A percentile compares a stretch with the other conserved stretches of the same genome.
Conservation (phyloP, 1,284 basidiomycete species). For the Waitea zeae region DNA sequence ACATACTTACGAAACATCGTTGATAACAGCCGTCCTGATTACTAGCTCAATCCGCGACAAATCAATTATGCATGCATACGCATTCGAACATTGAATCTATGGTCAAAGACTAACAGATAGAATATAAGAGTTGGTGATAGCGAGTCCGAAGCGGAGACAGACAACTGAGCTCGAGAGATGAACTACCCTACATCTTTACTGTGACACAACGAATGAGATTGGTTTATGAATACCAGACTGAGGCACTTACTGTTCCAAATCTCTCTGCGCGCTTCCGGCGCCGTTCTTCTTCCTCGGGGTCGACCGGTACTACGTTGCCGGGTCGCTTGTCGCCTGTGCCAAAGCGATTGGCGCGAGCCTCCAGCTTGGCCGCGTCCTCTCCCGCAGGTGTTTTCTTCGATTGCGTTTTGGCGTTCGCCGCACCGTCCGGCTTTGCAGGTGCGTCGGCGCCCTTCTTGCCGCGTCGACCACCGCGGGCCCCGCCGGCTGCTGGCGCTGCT, state of each 20-base stretch:
- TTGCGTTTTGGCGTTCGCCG: conserved; percentile 5
- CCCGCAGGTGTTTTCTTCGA: background rate
- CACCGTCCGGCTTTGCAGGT: conserved; percentile 4
- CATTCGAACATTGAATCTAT: too few relatives aligned
- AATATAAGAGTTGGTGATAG: too few relatives aligned
- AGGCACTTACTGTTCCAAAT: conserved; percentile 25
- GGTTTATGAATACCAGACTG: background rate
- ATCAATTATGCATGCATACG: too few relatives aligned
- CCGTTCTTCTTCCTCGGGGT: conserved; percentile 38
- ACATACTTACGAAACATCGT: too few relatives aligned
- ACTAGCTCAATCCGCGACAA: too few relatives aligned
- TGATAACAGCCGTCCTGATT: too few relatives aligned
- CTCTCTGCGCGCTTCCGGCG: conserved; percentile 45
- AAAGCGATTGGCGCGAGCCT: conserved; percentile 33
- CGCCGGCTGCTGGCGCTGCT: conserved; percentile 7
- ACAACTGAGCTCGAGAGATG: too few relatives aligned
- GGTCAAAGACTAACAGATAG: too few relatives aligned
- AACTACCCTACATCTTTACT: too few relatives aligned
- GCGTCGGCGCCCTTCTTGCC: background rate
- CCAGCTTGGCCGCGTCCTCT: conserved; percentile 30
- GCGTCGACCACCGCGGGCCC: background rate
- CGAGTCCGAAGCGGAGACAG: too few relatives aligned
- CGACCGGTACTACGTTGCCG: conserved; percentile 19
- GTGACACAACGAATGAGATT: conserved; percentile 14
- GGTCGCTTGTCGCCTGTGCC: conserved; percentile 13